phyloP scores from a whole-genome alignment of 495 filamentous ascomycete genomes.

The Emericellopsis terricola region DNA sequence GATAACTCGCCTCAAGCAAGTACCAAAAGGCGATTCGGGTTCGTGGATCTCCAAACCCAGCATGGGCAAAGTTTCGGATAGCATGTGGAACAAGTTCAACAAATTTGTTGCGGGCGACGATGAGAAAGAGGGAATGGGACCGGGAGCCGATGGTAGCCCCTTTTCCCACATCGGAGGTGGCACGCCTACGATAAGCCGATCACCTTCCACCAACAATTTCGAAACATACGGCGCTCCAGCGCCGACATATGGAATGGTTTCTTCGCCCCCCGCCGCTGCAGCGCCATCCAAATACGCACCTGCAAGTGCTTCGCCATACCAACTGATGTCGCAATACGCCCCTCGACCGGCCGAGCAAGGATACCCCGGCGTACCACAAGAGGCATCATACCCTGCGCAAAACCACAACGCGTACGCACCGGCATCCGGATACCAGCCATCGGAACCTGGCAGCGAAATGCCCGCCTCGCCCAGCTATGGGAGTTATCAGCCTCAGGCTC shows the following conservation, averaged over 20 bases:
- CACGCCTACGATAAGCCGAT: slow-evolving; percentile 69
- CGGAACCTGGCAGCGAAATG: slow-evolving; percentile 5
- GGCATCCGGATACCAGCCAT: slow-evolving; percentile 12
- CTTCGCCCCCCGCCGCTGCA: slow-evolving; percentile 13
- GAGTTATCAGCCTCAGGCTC: too few relatives aligned
- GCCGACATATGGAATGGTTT: slow-evolving; percentile 13
- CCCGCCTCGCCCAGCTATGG: too few relatives aligned
- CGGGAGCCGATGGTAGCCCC: slow-evolving; percentile 50
- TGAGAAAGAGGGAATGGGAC: slow-evolving; percentile 37
- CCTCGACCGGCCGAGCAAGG: slow-evolving; percentile 2
- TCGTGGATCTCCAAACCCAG: slow-evolving; percentile 84
- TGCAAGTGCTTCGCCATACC: background rate
- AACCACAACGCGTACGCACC: too few relatives aligned
- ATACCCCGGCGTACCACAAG: slow-evolving; percentile 10
- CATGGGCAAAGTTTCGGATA: slow-evolving; percentile 82
- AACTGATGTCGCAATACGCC: too few relatives aligned
- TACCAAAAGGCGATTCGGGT: slow-evolving; percentile 49
- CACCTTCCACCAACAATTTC: slow-evolving; percentile 57
- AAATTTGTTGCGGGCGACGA: slow-evolving; percentile 92
- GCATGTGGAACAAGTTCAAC: slow-evolving; percentile 78
- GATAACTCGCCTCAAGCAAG: slow-evolving; percentile 61
- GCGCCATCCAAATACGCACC: slow-evolving; percentile 1
- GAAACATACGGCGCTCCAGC: slow-evolving; percentile 36
- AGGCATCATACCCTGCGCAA: slow-evolving; percentile 48
- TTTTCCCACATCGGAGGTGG: slow-evolving; percentile 63